phyloP scores from a whole-genome alignment of 768 basidiomycete species.

The Suillus brevipes region DNA sequence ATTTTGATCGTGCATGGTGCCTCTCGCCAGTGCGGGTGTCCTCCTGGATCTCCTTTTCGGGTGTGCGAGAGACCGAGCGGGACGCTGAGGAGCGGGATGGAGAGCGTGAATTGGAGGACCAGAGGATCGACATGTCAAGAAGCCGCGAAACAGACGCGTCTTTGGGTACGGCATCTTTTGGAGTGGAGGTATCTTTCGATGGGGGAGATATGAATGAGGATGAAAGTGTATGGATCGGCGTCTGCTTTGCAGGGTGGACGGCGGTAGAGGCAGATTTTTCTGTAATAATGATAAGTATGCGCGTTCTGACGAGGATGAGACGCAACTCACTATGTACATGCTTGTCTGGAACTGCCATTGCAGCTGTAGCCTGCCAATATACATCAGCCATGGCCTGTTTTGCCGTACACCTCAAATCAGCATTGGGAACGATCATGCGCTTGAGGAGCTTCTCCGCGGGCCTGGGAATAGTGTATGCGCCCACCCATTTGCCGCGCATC shows the following conservation, averaged over 20 bases:
- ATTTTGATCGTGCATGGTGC: slow-evolving; percentile 31
- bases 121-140: slow-evolving; percentile 37
- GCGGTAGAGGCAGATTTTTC: slow-evolving; percentile 36
- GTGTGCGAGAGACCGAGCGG: slow-evolving; percentile 15
- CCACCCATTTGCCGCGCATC: slow-evolving; percentile 86
- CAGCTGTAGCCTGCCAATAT: slow-evolving; percentile 55
- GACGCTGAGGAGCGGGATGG: slow-evolving; percentile 17
- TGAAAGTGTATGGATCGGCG: slow-evolving; percentile 20
- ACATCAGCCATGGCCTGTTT: slow-evolving; percentile 61
- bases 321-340: slow-evolving; percentile 42
- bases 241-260: slow-evolving; percentile 12
- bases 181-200: slow-evolving; percentile 20
- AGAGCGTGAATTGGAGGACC: slow-evolving; percentile 26
- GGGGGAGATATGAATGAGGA: slow-evolving; percentile 20
- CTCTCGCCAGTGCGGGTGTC: background rate
- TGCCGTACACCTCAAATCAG: slow-evolving; percentile 76
- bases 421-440: slow-evolving; percentile 81
- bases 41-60: slow-evolving; percentile 3
- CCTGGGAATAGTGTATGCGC: slow-evolving; percentile 59
- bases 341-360: slow-evolving; percentile 21
- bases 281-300: slow-evolving; percentile 14
- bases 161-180: slow-evolving; percentile 22
- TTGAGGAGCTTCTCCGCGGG: slow-evolving; percentile 65
- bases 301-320: background rate
- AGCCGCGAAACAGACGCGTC: slow-evolving; percentile 30